Evolutionary conservation across 768 basidiomycete species (phyloP).

Genomic region (Boletales sp.): DNA sequence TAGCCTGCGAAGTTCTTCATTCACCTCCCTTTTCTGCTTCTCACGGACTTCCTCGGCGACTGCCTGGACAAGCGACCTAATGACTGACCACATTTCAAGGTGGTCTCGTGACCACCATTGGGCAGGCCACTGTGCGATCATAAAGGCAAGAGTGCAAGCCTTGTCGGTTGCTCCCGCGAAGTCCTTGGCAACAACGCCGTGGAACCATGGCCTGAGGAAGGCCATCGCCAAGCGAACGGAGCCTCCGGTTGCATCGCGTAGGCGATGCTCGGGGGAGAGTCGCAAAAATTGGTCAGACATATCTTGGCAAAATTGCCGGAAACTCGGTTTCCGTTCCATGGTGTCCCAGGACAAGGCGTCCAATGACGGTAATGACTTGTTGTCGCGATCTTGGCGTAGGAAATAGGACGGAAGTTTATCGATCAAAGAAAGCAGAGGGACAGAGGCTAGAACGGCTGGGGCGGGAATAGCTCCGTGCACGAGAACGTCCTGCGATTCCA

Average conservation of each 20-base stretch:
- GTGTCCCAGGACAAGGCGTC: constrained; percentile 52
- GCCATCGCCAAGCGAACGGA: constrained; percentile 65
- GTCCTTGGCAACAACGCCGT: constrained; percentile 42
- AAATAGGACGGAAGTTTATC: constrained; percentile 74
- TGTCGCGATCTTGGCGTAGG: constrained; percentile 33
- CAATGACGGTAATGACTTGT: constrained; percentile 32
- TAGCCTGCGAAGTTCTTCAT: constrained; percentile 48
- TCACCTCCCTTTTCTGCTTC: constrained; percentile 37
- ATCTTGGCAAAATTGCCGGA: constrained; percentile 67
- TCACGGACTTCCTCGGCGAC: constrained; percentile 65
- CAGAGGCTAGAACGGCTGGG: constrained; percentile 62
- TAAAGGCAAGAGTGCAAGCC: constrained; percentile 42
- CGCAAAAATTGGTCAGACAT: constrained; percentile 62
- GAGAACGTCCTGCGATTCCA: constrained; percentile 75
- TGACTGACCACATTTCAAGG: constrained; percentile 55
- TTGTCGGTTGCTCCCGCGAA: constrained; percentile 36
- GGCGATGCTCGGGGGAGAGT: constrained; percentile 49
- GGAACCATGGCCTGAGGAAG: constrained; percentile 71
- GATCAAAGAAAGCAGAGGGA: constrained; percentile 63
- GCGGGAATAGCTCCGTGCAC: constrained; percentile 66
- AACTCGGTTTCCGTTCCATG: constrained; percentile 55
- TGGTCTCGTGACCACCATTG: constrained; percentile 67
- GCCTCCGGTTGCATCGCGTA: constrained; percentile 64
- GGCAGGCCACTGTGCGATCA: constrained; percentile 64
- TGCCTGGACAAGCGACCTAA: constrained; percentile 55